phyloP scores from a whole-genome alignment of 495 filamentous ascomycete species.

The Clohesyomyces aquaticus region DNA sequence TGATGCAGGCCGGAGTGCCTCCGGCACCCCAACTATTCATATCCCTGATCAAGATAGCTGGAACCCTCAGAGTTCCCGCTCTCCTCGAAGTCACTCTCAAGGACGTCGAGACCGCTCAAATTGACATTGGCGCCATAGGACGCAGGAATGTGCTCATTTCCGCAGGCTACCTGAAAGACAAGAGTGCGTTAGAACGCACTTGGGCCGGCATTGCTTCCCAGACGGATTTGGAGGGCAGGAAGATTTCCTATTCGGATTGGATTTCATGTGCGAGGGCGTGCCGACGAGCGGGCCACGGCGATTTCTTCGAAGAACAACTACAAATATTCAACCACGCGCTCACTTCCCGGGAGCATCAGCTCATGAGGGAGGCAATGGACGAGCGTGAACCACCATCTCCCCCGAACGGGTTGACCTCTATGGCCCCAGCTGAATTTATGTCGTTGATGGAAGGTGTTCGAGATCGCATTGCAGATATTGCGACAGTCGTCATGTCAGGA shows the following conservation, averaged over 20 bases:
- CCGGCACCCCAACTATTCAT: slow-evolving; percentile 5
- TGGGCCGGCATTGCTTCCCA: slow-evolving; percentile 15
- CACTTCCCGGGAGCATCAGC: not conserved
- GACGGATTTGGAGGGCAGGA: slow-evolving; percentile 10
- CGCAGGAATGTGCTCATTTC: slow-evolving; percentile 14
- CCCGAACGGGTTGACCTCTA: not conserved
- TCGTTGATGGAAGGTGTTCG: slow-evolving; percentile 8
- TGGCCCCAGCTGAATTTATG: slow-evolving; percentile 17
- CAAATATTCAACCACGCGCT: slow-evolving; percentile 9
- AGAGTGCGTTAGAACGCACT: slow-evolving; percentile 5
- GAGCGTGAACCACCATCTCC: not conserved
- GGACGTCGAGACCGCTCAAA: slow-evolving; percentile 9
- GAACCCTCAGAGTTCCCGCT: slow-evolving; percentile 1
- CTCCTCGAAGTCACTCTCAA: slow-evolving; percentile 7
- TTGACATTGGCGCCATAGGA: slow-evolving; percentile 15
- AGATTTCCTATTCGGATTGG: slow-evolving; percentile 18
- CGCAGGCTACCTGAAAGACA: slow-evolving; percentile 10
- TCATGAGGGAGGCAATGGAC: not conserved
- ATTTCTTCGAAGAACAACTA: slow-evolving; percentile 24
- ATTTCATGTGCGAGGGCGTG: slow-evolving; percentile 23
- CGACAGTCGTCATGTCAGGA: slow-evolving; percentile 28
- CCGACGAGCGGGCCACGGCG: not conserved
- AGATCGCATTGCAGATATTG: slow-evolving; percentile 19
- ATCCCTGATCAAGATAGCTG: slow-evolving; percentile 21
- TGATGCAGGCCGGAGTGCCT: slow-evolving; percentile 25